Percentiles rank a stretch among this genome's conserved stretches.
Evolutionary conservation across 371 early-diverging fungal genomes (phyloP).

Genomic region (Mucor sp.): DNA sequence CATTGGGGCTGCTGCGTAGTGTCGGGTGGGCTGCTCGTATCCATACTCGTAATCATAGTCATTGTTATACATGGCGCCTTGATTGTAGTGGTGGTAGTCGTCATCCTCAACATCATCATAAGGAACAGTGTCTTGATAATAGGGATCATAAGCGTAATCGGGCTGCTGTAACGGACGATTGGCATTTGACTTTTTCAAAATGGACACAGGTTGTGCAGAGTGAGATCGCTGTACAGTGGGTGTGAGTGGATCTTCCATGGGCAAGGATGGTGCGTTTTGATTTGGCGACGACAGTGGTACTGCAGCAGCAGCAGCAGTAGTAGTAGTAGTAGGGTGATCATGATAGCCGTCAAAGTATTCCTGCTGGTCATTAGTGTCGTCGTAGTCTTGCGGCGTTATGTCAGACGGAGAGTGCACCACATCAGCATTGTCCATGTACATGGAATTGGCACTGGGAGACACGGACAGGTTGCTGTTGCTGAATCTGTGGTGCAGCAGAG

Average conservation of each 20-base stretch:
- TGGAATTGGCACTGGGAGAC: constrained; percentile 1
- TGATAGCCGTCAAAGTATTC: constrained; percentile 1
- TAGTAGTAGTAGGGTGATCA: not conserved
- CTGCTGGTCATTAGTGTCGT: not conserved
- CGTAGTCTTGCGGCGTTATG: not conserved
- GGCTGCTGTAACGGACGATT: not conserved
- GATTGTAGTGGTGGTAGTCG: not conserved
- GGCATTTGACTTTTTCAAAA: constrained; percentile 18
- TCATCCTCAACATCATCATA: constrained; percentile 4
- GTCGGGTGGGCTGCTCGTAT: not conserved
- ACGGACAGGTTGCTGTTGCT: constrained; percentile 8
- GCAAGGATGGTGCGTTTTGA: not conserved
- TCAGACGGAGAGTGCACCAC: not conserved
- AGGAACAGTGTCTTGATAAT: not conserved
- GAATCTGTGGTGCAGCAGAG: not conserved
- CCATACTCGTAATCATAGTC: not conserved
- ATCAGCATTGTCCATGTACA: not conserved
- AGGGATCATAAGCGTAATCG: not conserved
- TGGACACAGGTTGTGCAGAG: constrained; percentile 15
- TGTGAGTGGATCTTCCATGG: not conserved
- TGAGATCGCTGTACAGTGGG: not conserved
- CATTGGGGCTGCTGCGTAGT: not conserved
- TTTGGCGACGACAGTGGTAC: not conserved
- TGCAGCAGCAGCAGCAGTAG: not conserved
- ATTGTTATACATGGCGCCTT: not conserved